Conservation (phyloP, 2,329 filamentous ascomycete genomes). For the Phialophora chinensis region DNA sequence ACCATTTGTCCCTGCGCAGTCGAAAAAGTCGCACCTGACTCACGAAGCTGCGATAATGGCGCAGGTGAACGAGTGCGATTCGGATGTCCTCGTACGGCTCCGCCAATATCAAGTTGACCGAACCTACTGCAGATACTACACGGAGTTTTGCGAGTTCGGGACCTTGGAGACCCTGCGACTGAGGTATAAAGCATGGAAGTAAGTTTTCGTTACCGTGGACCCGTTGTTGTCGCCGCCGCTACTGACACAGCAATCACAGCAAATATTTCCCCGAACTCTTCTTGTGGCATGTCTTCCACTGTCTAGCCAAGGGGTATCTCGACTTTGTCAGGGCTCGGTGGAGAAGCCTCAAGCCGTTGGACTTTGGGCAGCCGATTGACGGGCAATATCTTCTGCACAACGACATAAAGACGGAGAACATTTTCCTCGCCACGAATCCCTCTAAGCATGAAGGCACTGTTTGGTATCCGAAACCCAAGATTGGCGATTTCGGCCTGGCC, state of each 20-base stretch:
- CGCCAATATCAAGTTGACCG: constrained; percentile 22
- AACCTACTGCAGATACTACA: constrained; percentile 30
- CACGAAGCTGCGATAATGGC: constrained; percentile 28
- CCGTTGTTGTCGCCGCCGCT: not conserved
- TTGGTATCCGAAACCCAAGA: constrained; percentile 30
- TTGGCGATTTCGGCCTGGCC: constrained; percentile 34
- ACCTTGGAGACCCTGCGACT: constrained; percentile 27
- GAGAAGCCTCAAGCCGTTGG: constrained; percentile 16
- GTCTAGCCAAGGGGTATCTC: constrained; percentile 24
- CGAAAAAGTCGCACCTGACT: constrained; percentile 15
- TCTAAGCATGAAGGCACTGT: not conserved
- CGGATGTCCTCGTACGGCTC: constrained; percentile 23
- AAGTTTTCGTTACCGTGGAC: not conserved
- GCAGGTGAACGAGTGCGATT: constrained; percentile 23
- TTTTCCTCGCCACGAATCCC: constrained; percentile 20
- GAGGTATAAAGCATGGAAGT: constrained; percentile 35
- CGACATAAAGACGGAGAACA: constrained; percentile 32
- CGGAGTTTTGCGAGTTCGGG: constrained; percentile 27
- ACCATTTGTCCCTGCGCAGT: not conserved
- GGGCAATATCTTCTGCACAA: constrained; percentile 30
- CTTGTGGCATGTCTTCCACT: constrained; percentile 33
- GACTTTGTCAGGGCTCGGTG: constrained; percentile 18
- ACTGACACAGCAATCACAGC: constrained; percentile 4
- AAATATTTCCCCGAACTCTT: constrained; percentile 34
- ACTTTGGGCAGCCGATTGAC: constrained; percentile 14